phyloP scores from a whole-genome alignment of 2,329 filamentous ascomycete genomes.

The Fusarium sp. region DNA sequence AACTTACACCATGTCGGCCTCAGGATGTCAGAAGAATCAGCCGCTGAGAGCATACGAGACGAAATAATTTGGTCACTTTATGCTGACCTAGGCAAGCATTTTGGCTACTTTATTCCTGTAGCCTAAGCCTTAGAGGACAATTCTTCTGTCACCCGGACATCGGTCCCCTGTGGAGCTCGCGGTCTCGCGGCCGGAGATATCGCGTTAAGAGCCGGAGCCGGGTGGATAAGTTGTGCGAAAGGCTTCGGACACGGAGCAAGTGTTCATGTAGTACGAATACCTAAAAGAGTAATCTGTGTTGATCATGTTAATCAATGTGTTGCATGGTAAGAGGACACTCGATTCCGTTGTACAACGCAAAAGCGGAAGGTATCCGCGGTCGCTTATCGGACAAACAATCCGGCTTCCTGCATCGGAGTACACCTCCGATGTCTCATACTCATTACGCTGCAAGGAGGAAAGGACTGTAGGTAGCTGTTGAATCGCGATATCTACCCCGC shows the following conservation, averaged over 20 bases:
- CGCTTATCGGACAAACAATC: slow-evolving; percentile 17
- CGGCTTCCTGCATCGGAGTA: slow-evolving; percentile 19
- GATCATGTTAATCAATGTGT: neutral
- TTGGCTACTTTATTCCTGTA: too few relatives aligned
- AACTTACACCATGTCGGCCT: neutral
- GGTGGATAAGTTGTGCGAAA: neutral
- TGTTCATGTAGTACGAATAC: neutral
- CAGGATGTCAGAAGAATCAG: too few relatives aligned
- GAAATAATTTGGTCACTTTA: too few relatives aligned
- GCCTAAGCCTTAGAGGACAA: too few relatives aligned
- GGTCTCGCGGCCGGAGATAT: slow-evolving; percentile 31
- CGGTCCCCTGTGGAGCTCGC: slow-evolving; percentile 26
- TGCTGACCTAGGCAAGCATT: too few relatives aligned
- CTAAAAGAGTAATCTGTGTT: neutral
- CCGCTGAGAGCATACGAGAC: too few relatives aligned
- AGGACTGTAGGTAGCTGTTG: neutral
- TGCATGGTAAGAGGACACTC: neutral
- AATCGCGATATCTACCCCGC: slow-evolving; percentile 20
- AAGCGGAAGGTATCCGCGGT: slow-evolving; percentile 16
- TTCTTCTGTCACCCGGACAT: too few relatives aligned
- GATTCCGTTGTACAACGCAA: neutral
- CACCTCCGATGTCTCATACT: slow-evolving; percentile 14
- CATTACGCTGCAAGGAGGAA: neutral
- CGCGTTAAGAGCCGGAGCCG: neutral
- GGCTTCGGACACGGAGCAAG: slow-evolving; percentile 5